These are phyloP conservation scores for Urostyla sp. DNA, from an alignment of 73 alveolate genomes.

Conservation along the genomic window DNA sequence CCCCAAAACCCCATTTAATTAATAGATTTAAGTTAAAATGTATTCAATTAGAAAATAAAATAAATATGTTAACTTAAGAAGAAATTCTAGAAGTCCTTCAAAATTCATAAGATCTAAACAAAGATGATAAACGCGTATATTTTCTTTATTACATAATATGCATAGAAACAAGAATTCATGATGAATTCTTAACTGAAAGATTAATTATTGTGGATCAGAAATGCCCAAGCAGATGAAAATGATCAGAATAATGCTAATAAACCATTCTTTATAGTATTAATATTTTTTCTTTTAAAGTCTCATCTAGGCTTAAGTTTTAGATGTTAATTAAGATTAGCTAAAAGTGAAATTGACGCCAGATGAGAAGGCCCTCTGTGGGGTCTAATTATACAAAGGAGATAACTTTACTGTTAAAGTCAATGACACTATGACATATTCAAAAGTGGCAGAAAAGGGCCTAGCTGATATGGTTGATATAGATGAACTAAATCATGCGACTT, in stretches of 20 bases:
- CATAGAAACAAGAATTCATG: too few relatives aligned
- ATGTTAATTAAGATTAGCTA: conserved; percentile 25
- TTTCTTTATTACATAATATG: too few relatives aligned
- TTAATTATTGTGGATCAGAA: conserved; percentile 66
- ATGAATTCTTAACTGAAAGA: too few relatives aligned
- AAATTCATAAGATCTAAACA: too few relatives aligned
- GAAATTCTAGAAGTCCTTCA: too few relatives aligned
- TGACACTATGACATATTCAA: conserved; percentile 66
- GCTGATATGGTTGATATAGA: conserved; percentile 85
- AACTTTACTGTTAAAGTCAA: conserved; percentile 14
- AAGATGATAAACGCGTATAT: too few relatives aligned
- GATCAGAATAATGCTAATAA: conserved; percentile 46
- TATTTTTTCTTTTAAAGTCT: neutral
- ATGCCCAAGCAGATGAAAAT: conserved; percentile 57
- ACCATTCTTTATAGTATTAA: conserved; percentile 70
- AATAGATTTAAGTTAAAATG: too few relatives aligned
- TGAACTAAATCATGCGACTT: conserved; percentile 81
- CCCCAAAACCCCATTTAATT: too few relatives aligned
- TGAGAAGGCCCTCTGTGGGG: conserved; percentile 9
- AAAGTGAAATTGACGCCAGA: conserved; percentile 21
- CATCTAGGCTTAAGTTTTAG: conserved; percentile 43
- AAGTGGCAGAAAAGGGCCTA: conserved; percentile 58
- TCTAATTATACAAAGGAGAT: conserved; percentile 2
- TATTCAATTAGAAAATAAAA: too few relatives aligned
- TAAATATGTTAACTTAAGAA: too few relatives aligned